A percentile compares a stretch with the other conserved stretches of the same genome.
Conservation (phyloP, 371 early-diverging fungal genomes). For the Entomophthora muscae region DNA sequence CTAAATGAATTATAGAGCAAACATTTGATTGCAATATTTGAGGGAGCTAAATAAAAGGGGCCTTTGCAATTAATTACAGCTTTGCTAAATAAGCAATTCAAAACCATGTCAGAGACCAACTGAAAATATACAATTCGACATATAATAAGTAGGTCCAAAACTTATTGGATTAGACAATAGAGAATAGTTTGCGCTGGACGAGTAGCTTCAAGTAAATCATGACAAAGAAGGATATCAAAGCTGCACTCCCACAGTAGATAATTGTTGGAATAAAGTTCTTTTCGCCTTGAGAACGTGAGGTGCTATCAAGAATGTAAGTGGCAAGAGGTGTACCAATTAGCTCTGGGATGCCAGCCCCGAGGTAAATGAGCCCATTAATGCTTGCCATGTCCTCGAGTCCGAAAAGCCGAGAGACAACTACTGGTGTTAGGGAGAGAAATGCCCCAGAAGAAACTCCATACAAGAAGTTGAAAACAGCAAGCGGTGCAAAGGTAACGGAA, state of each 20-base stretch:
- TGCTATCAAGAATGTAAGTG: conserved; percentile 18
- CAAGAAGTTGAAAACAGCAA: conserved; percentile 26
- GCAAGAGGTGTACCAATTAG: conserved; percentile 22
- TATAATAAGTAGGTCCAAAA: no score
- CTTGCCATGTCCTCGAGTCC: conserved; percentile 16
- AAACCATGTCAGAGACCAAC: no score
- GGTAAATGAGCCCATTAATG: conserved; percentile 19
- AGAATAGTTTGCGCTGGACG: neutral
- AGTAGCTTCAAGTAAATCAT: neutral
- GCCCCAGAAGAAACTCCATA: conserved; percentile 35
- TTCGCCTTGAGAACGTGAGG: neutral
- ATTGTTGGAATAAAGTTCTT: conserved; percentile 4
- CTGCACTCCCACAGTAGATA: neutral
- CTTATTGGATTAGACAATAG: neutral
- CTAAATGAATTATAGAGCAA: no score
- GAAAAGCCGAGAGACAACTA: neutral
- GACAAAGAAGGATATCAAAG: neutral
- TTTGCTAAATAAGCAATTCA: no score
- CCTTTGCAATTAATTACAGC: no score
- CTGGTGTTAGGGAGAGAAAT: conserved; percentile 13
- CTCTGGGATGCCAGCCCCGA: conserved; percentile 17
- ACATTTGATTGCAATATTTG: no score
- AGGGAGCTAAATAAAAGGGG: no score
- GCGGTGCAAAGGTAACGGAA: conserved; percentile 22
- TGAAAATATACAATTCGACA: no score